Conservation (phyloP, 352 stramenopile species). For the Globisporangium orthogonon region DNA sequence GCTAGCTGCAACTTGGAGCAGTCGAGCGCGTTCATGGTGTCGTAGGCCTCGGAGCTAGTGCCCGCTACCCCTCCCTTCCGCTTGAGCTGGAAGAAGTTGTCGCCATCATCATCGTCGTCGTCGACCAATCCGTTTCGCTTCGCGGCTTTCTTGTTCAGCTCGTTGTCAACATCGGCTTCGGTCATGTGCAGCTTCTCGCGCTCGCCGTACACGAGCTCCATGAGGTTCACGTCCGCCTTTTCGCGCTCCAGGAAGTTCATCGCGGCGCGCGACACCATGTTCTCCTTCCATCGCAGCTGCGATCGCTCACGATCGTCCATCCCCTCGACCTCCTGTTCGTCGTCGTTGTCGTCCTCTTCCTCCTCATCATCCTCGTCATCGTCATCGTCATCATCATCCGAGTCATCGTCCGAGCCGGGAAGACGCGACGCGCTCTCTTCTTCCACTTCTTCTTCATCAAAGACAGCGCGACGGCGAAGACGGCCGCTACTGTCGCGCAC, state of each 20-base stretch:
- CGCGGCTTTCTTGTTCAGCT: conserved; percentile 19
- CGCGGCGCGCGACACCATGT: conserved; percentile 77
- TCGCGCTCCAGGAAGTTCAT: conserved; percentile 84
- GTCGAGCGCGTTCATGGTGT: conserved; percentile 68
- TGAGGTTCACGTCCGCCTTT: conserved; percentile 79
- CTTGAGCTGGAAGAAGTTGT: conserved; percentile 77
- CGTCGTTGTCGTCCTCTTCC: conserved; percentile 37
- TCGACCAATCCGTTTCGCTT: conserved; percentile 13
- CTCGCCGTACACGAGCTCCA: conserved; percentile 90
- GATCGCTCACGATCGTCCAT: conserved; percentile 45
- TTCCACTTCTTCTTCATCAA: conserved; percentile 44
- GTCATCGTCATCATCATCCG: conserved; percentile 34
- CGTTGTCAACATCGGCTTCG: conserved; percentile 61
- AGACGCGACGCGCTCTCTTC: conserved; percentile 9
- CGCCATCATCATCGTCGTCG: conserved; percentile 50
- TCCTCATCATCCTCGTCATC: conserved; percentile 38
- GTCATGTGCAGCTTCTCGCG: conserved; percentile 78
- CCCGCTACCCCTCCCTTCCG: conserved; percentile 29
- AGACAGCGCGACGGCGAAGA: conserved; percentile 72
- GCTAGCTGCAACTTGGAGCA: conserved; percentile 77
- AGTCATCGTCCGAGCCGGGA: conserved; percentile 27
- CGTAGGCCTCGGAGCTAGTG: conserved; percentile 40
- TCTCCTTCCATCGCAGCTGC: conserved; percentile 82
- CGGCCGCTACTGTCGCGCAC: conserved; percentile 64
- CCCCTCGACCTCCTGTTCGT: conserved; percentile 25